Percentiles rank a stretch among this genome's conserved stretches.
phyloP scores from a whole-genome alignment of 352 stramenopile species.

The Phytophthora cajani region DNA sequence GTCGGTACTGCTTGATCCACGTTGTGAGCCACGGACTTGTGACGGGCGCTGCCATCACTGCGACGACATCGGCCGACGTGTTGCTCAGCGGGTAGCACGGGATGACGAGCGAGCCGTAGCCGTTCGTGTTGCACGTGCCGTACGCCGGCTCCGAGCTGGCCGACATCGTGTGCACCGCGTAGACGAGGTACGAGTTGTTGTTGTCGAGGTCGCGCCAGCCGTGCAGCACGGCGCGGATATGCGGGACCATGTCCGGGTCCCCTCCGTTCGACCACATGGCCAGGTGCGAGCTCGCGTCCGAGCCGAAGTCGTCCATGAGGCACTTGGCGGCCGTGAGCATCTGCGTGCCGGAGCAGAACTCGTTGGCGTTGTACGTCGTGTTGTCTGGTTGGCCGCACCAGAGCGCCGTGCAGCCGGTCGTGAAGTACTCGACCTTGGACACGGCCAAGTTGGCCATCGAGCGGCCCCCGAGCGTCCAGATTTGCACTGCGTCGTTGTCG shows the following conservation, averaged over 20 bases:
- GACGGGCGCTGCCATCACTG: constrained; percentile 31
- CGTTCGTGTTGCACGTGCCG: constrained; percentile 33
- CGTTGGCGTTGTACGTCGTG: constrained; percentile 18
- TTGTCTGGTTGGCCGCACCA: constrained; percentile 39
- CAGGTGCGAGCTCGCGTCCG: constrained; percentile 24
- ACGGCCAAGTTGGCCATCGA: constrained; percentile 43
- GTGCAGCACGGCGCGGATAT: constrained; percentile 34
- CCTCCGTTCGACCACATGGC: constrained; percentile 49
- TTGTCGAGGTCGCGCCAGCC: constrained; percentile 33
- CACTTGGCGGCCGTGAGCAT: constrained; percentile 42
- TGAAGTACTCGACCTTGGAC: constrained; percentile 37
- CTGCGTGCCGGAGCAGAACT: constrained; percentile 36
- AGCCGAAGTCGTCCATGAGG: constrained; percentile 39
- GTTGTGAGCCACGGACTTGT: constrained; percentile 33
- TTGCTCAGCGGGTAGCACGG: constrained; percentile 44
- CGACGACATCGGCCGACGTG: constrained; percentile 31
- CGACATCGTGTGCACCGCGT: constrained; percentile 39
- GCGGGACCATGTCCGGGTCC: constrained; percentile 26
- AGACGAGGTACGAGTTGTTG: constrained; percentile 37
- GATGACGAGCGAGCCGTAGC: constrained; percentile 47
- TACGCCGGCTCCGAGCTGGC: constrained; percentile 32
- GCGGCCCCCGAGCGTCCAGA: constrained; percentile 37
- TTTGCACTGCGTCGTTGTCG: constrained; percentile 37
- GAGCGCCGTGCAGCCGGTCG: constrained; percentile 36
- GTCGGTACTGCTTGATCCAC: constrained; percentile 39